These are phyloP conservation scores for Aaosphaeria pasadenensis DNA, from an alignment of 2,329 filamentous ascomycete species.

Conservation along the genomic window DNA sequence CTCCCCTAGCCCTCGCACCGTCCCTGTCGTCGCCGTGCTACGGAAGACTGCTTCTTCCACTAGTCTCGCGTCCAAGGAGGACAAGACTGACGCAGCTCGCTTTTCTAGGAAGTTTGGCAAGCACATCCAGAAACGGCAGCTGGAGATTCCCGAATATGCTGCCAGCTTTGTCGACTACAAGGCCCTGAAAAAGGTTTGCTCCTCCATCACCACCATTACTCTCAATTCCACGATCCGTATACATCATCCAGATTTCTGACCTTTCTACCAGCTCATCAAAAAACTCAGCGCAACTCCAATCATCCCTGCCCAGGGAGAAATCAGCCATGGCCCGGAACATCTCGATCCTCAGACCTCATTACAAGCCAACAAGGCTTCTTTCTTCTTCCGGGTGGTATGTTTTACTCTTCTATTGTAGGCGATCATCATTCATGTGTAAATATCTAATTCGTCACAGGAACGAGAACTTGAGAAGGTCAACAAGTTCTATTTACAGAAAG, in stretches of 20 bases:
- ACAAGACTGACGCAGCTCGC: constrained; percentile 35
- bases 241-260: constrained; percentile 4
- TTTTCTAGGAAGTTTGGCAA: constrained; percentile 95
- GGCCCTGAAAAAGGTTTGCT: constrained; percentile 87
- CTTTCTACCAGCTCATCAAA: constrained; percentile 78
- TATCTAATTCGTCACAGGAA: constrained; percentile 57
- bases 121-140: constrained; percentile 97
- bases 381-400: constrained; percentile 91
- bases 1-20: constrained; percentile 24
- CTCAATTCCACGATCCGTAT: too few relatives aligned
- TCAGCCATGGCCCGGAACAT: constrained; percentile 40
- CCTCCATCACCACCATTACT: too few relatives aligned
- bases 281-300: constrained; percentile 90
- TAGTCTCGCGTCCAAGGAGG: constrained; percentile 34
- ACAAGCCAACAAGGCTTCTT: constrained; percentile 96
- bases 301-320: constrained; percentile 71
- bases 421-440: too few relatives aligned
- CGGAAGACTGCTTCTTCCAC: constrained; percentile 33
- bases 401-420: not conserved
- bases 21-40: constrained; percentile 21
- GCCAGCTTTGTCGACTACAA: constrained; percentile 99
- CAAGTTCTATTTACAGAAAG: constrained; percentile 94
- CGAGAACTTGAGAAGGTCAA: constrained; percentile 98
- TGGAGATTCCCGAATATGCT: constrained; percentile 98
- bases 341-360: constrained; percentile 82